Percentiles rank a stretch among this genome's conserved stretches.
Evolutionary conservation across 2,329 filamentous ascomycete genomes (phyloP).

Genomic region (Chaetomium globosum): DNA sequence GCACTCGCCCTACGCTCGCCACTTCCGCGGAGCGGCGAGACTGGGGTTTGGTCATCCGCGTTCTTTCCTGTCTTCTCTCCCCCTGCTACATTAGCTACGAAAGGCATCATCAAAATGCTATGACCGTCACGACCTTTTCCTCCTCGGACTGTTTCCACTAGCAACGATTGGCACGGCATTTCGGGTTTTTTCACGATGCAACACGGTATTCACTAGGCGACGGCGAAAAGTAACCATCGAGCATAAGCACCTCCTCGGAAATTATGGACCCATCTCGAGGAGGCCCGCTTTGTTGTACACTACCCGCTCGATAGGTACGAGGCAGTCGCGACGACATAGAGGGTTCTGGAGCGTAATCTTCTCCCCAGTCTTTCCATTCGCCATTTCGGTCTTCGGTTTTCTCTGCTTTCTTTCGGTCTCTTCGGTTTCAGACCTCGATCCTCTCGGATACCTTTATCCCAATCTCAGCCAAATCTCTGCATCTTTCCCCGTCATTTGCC

Average conservation of each 20-base stretch:
- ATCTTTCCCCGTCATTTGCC: slow-evolving; percentile 15
- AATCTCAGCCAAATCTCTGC: slow-evolving; percentile 8
- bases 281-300: slow-evolving; percentile 39
- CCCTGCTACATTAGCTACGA: slow-evolving; percentile 38
- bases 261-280: slow-evolving; percentile 23
- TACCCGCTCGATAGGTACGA: slow-evolving; percentile 36
- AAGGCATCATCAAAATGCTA: slow-evolving; percentile 35
- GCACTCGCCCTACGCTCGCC: not conserved
- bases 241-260: slow-evolving; percentile 30
- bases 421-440: slow-evolving; percentile 18
- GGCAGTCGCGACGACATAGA: slow-evolving; percentile 33
- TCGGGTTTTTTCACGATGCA: slow-evolving; percentile 32
- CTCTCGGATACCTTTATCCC: slow-evolving; percentile 15
- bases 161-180: slow-evolving; percentile 36
- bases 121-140: slow-evolving; percentile 37
- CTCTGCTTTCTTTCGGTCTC: not conserved
- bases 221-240: slow-evolving; percentile 32
- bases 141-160: slow-evolving; percentile 36
- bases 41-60: slow-evolving; percentile 19
- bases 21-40: slow-evolving; percentile 25
- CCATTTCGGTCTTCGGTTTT: slow-evolving; percentile 10
- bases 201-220: slow-evolving; percentile 29
- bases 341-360: slow-evolving; percentile 24
- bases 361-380: slow-evolving; percentile 5
- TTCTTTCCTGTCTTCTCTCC: slow-evolving; percentile 27